These are phyloP conservation scores for Colletotrichum sp. DNA, from an alignment of 2,329 filamentous ascomycete species.

Conservation along the genomic window DNA sequence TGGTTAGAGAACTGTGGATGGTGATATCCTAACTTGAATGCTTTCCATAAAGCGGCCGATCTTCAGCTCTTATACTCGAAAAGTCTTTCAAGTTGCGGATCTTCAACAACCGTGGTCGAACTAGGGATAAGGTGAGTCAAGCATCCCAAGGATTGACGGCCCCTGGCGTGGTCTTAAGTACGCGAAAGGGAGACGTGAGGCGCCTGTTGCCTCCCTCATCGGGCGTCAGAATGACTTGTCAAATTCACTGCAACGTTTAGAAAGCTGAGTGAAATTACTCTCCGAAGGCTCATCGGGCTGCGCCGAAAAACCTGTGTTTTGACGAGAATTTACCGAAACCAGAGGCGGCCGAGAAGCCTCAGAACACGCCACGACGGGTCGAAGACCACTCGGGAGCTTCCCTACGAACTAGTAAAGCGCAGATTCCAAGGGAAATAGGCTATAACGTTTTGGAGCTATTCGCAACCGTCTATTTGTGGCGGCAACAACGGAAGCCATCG, in stretches of 20 bases:
- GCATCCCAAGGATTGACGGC: neutral
- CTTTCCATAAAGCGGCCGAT: neutral
- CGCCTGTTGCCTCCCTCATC: neutral
- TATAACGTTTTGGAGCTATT: neutral
- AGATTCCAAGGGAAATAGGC: neutral
- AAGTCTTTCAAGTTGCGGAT: neutral
- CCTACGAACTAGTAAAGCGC: neutral
- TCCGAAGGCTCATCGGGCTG: neutral
- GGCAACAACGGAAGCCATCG: neutral
- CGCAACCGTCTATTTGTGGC: neutral
- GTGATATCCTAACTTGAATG: neutral
- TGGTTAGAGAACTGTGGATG: neutral
- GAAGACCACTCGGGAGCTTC: neutral
- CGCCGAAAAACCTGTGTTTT: neutral
- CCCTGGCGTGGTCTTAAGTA: neutral
- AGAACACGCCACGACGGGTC: neutral
- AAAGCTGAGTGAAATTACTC: neutral
- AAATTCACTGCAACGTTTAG: neutral
- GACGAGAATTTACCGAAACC: neutral
- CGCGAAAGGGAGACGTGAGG: neutral
- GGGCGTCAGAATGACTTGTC: neutral
- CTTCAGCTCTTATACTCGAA: neutral
- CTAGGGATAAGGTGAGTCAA: constrained; percentile 1
- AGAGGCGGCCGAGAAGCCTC: neutral
- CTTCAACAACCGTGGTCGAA: neutral